Percentiles rank a stretch among this genome's conserved stretches.
These are phyloP conservation scores for Hagleromyces aurorensis DNA, from an alignment of 805 yeast species.

Conservation along the genomic window DNA sequence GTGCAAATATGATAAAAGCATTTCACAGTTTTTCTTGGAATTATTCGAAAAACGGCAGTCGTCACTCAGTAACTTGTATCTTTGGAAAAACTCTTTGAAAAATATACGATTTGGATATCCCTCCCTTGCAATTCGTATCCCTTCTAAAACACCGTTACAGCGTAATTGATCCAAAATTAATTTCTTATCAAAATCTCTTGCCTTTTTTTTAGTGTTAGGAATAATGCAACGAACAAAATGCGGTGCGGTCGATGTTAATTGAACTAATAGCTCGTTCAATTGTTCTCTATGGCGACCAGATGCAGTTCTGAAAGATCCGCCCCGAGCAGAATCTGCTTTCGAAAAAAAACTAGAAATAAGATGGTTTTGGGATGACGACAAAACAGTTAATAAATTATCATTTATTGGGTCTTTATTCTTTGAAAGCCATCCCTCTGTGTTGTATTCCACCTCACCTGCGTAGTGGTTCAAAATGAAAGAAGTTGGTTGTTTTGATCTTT, in stretches of 20 bases:
- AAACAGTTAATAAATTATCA: constrained; percentile 57
- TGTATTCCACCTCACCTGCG: constrained; percentile 94
- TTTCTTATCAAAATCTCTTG: constrained; percentile 62
- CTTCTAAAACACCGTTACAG: constrained; percentile 97
- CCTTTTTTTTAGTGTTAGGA: constrained; percentile 72
- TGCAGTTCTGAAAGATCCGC: constrained; percentile 44
- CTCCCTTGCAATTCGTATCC: constrained; percentile 92
- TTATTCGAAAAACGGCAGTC: constrained; percentile 37
- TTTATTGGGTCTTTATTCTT: constrained; percentile 91
- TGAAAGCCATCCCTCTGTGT: constrained; percentile 86
- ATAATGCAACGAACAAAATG: constrained; percentile 94
- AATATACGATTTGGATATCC: constrained; percentile 93
- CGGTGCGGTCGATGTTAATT: constrained; percentile 76
- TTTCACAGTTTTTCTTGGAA: constrained; percentile 59
- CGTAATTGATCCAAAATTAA: constrained; percentile 83
- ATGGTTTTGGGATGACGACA: constrained; percentile 47
- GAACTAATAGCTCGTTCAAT: constrained; percentile 58
- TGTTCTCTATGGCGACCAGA: constrained; percentile 88
- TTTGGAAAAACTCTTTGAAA: constrained; percentile 66
- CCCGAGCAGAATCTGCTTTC: constrained; percentile 16
- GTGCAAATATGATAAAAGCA: constrained; percentile 53
- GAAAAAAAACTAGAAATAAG: constrained; percentile 51
- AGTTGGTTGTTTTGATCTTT: constrained; percentile 61
- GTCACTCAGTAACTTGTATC: constrained; percentile 64
- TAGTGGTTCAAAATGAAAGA: constrained; percentile 86